Evolutionary conservation across 306 rosid species (phyloP), one percentile per base, ranked within the genome.

Genomic region (Rosa rugosa): DNA sequence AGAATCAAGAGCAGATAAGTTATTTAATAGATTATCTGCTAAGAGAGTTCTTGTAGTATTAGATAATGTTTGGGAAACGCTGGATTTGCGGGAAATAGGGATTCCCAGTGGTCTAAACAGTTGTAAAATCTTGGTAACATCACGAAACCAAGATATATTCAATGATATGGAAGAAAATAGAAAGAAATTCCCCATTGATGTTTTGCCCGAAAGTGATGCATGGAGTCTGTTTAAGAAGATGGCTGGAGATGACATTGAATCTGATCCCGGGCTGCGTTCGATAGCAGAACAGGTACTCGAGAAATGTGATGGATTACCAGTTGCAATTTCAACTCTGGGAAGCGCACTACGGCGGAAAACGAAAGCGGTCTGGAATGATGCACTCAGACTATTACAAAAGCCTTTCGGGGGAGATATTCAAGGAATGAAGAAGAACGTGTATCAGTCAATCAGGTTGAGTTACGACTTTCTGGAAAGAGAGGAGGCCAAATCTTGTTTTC

Each of bases 401-500:
- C 38, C 67, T 22, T 57, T 11, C 40, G 10, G 0, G 18, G 40
- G 67, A 25, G 31, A 57, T 3, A 72, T 57, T 57, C 4, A 2
- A 1, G 53, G 11, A 63, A 59, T 42, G 40, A 14, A 11, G 8
- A 3, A 8, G 44, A 22, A 41, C 0, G 41, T 60, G 8, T 57
- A 38, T 44, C 20, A 6, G 13, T 8, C 36, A 34, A 40, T 75
- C 2, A 13, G 46, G 42, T 20, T 60, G 23, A 75, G 78, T 62
- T 60, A n/a, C 13, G 16, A 75, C 16, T 60, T 40, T 13, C 25
- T 75, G 10, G 78, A 46, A 42, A 75, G 40, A 0, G 3, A 60
- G 67, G 71, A 60, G 47, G 70, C 57, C 51, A 41, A 75, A 20
- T 75, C 78, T 14, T 45, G 34, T 0, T 23, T 75, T 14, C 23